Base-by-base conservation (phyloP, 1,284 basidiomycete species). In the Gymnopus androsaceus region DNA sequence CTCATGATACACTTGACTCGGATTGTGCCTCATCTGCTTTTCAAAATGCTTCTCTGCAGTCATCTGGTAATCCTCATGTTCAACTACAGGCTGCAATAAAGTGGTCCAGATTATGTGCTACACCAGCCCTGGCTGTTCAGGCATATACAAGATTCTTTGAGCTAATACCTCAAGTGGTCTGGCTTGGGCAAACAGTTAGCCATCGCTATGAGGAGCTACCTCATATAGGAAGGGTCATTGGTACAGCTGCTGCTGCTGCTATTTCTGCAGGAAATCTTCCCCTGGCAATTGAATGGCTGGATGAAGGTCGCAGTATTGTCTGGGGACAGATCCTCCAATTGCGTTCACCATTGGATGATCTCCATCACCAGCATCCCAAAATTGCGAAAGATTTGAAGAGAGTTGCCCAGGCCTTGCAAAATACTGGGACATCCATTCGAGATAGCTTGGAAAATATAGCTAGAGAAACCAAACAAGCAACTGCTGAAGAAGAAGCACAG, bases 161-260 rank as follows among this genome's bases (percentile, higher is more conserved):
- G 4, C 21, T 55, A n/a, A 37, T 55, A 5, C 54, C 54, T 2
- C 54, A 42, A 21, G 14, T 55, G 14, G 46, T 41, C 31, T 50
- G 46, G 46, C 27, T 50, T 15, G 54, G 54, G 4, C 33, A 40
- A 12, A 38, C 33, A 21, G 25, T 55, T 25, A 8, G 25, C 19
- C 27, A 27, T 3, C 54, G 46, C 2, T 49, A 41, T 19, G 11
- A 19, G 7, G n/a, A 25, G 21, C 21, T 48, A 31, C 46, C 23
- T 27, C 9, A n/a, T 9, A 48, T 38, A 46, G 37, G 46, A 3
- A 46, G 50, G 31, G 34, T 55, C 17, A 28, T 55, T n/a, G n/a
- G n/a, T n/a, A n/a, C n/a, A n/a, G n/a, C n/a, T n/a, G n/a, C n/a
- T n/a, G n/a, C n/a, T n/a, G n/a, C n/a, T n/a, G n/a, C n/a, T n/a